A percentile compares a stretch with the other conserved stretches of the same genome.
Evolutionary conservation across 257 asterid species (phyloP).

Genomic region (Penstemon barbatus): DNA sequence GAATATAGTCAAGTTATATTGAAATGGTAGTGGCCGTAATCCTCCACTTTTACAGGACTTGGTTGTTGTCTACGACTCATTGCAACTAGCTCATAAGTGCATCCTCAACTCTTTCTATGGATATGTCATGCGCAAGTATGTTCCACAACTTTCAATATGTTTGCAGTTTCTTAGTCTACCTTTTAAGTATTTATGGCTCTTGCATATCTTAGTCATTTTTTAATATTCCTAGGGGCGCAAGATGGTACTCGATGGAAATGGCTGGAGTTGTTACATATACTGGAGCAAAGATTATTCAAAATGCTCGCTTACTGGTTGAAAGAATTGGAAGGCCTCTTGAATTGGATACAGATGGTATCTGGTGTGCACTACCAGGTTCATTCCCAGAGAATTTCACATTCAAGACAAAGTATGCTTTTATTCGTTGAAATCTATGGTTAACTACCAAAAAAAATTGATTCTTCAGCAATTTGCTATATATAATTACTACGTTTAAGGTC

Average conservation of each 20-base stretch:
- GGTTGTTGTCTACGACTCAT: conserved; percentile 91
- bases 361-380: conserved; percentile 94
- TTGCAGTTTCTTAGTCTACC: conserved; percentile 25
- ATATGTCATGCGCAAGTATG: conserved; percentile 99
- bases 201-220: conserved; percentile 20
- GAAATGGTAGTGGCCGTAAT: conserved; percentile 26
- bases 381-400: conserved; percentile 97
- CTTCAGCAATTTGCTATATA: conserved; percentile 20
- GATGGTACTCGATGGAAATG: conserved; percentile 99
- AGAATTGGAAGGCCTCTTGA: conserved; percentile 98
- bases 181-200: conserved; percentile 22
- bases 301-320: conserved; percentile 94
- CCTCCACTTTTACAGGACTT: conserved; percentile 65
- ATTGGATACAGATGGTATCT: conserved; percentile 97
- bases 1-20: conserved; percentile 20
- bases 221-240: conserved; percentile 75
- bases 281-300: conserved; percentile 97
- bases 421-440: conserved; percentile 22
- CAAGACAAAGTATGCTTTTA: conserved; percentile 63
- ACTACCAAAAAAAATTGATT: conserved; percentile 20
- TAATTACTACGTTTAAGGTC: conserved; percentile 21
- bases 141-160: conserved; percentile 19
- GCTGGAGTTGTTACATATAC: conserved; percentile 99
- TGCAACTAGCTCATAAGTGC: conserved; percentile 99
- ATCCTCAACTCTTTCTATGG: conserved; percentile 98